Percentiles rank a stretch among this genome's conserved stretches.
These are phyloP conservation scores for Trichosanthes truncata DNA, from an alignment of 306 rosid species.

Conservation along the genomic window DNA sequence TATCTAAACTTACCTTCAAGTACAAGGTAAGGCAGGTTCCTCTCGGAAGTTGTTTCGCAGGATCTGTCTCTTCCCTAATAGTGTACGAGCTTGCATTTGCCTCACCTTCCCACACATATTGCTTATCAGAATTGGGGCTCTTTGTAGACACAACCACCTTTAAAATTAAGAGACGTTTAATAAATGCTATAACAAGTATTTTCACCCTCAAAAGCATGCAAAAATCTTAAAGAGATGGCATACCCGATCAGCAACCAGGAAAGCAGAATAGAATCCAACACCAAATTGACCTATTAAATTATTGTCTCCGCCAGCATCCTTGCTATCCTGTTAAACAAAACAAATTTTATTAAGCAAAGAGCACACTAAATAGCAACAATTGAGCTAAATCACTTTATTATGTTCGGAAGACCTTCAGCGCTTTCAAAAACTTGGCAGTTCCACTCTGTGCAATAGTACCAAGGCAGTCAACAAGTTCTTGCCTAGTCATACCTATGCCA, in stretches of 20 bases:
- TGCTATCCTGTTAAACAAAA: conserved; percentile 58
- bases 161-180: conserved; percentile 1
- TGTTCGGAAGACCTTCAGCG: conserved; percentile 49
- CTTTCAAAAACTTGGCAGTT: conserved; percentile 86
- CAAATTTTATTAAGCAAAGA: not conserved
- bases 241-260: conserved; percentile 86
- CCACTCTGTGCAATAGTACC: conserved; percentile 99
- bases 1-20: conserved; percentile 46
- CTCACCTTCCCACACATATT: conserved; percentile 95
- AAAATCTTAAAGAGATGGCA: not conserved
- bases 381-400: not conserved
- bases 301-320: conserved; percentile 76
- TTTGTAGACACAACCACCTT: conserved; percentile 90
- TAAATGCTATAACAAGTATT: not conserved
- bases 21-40: conserved; percentile 81
- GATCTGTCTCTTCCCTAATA: conserved; percentile 79
- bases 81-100: conserved; percentile 92
- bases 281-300: conserved; percentile 97
- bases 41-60: conserved; percentile 69
- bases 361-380: not conserved
- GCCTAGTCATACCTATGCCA: conserved; percentile 91
- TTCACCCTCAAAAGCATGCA: no score
- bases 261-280: conserved; percentile 88
- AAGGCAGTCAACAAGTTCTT: conserved; percentile 91
- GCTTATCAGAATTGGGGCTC: conserved; percentile 84